These are phyloP conservation scores for Cutaneotrichosporon cavernicola DNA, from an alignment of 1,284 basidiomycete species.

Conservation along the genomic window DNA sequence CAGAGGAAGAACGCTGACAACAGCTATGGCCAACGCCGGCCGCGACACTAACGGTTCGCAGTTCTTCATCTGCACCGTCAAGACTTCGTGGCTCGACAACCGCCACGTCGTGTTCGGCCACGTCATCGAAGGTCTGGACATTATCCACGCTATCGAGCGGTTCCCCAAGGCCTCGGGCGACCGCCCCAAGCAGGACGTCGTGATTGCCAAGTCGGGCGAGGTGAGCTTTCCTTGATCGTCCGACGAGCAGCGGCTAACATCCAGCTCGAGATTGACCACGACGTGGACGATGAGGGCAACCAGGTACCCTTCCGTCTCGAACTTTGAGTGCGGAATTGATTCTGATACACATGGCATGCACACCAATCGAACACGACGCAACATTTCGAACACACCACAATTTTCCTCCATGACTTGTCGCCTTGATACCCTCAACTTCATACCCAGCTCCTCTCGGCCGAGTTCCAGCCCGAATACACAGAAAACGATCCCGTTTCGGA, in stretches of 20 bases:
- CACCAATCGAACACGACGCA: conserved; percentile 9
- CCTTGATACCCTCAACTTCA: background rate
- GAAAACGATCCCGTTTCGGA: conserved; percentile 14
- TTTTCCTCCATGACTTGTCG: background rate
- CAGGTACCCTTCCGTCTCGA: conserved; percentile 89
- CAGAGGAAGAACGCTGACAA: conserved; percentile 18
- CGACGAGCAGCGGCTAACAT: no score
- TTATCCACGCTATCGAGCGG: conserved; percentile 70
- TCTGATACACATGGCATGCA: conserved; percentile 26
- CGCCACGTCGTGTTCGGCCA: conserved; percentile 77
- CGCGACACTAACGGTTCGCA: conserved; percentile 54
- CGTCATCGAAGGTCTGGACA: conserved; percentile 84
- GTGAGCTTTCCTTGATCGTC: conserved; percentile 53
- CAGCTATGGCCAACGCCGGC: conserved; percentile 83
- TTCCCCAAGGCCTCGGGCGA: conserved; percentile 67
- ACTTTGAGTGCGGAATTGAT: conserved; percentile 60
- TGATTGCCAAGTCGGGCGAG: conserved; percentile 79
- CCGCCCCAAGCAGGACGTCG: conserved; percentile 67
- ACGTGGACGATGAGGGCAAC: conserved; percentile 66
- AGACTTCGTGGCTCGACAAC: conserved; percentile 64
- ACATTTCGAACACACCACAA: background rate
- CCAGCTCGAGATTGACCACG: conserved; percentile 65
- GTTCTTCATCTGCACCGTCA: conserved; percentile 72
- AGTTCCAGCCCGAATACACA: conserved; percentile 14
- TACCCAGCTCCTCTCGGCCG: background rate